These are phyloP conservation scores for Gnaphalium uliginosum DNA, from an alignment of 129 eudicot species.

Conservation along the genomic window DNA sequence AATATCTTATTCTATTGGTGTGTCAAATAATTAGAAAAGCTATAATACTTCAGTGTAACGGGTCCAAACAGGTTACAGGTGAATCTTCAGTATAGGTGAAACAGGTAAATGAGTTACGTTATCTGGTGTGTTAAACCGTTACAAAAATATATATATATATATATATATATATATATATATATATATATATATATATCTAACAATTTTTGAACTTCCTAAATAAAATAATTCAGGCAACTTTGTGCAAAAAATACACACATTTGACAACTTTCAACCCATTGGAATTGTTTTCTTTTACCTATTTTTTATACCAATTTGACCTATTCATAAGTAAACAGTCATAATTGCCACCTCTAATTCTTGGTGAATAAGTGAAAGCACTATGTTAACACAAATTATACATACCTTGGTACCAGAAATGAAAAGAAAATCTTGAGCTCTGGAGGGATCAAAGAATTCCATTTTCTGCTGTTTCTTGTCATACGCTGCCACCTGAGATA, in stretches of 20 bases:
- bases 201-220: too few species aligned
- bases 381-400: not conserved
- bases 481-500: slow-evolving; percentile 86
- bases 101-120: not conserved
- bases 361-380: not conserved
- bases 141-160: not conserved
- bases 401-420: slow-evolving; percentile 97
- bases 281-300: not conserved
- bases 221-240: not conserved
- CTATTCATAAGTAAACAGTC: not conserved
- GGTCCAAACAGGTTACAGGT: not conserved
- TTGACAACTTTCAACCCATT: not conserved
- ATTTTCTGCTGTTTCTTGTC: slow-evolving; percentile 77
- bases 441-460: slow-evolving; percentile 94
- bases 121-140: not conserved
- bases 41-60: too few species aligned
- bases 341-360: not conserved
- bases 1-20: not conserved
- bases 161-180: too few species aligned
- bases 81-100: not conserved
- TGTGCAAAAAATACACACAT: not conserved
- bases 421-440: slow-evolving; percentile 88
- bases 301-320: not conserved
- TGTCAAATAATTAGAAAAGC: not conserved
- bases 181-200: too few species aligned